Conservation (phyloP, 192 early-diverging fungal species). For the Gamsiella multidivaricata region DNA sequence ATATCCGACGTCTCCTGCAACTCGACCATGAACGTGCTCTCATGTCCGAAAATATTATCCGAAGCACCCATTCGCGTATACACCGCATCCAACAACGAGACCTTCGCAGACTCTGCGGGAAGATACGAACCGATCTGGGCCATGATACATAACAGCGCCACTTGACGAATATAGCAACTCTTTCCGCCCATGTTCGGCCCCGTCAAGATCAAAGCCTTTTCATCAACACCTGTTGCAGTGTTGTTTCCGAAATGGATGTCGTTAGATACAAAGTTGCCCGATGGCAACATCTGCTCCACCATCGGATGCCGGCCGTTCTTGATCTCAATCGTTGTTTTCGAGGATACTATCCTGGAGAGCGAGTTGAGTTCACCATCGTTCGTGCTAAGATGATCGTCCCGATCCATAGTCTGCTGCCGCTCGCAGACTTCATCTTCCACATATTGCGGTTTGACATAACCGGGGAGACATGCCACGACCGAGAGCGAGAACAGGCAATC, state of each 20-base stretch:
- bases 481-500: conserved; percentile 79
- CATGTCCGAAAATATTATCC: conserved; percentile 73
- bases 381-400: conserved; percentile 7
- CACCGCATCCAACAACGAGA: conserved; percentile 78
- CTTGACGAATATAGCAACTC: conserved; percentile 75
- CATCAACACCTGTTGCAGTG: not conserved
- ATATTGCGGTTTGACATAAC: conserved; percentile 72
- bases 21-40: conserved; percentile 87
- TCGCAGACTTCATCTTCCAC: conserved; percentile 35
- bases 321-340: conserved; percentile 60
- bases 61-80: conserved; percentile 80
- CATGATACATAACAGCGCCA: conserved; percentile 68
- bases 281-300: conserved; percentile 66
- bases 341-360: not conserved
- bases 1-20: conserved; percentile 78
- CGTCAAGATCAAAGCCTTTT: conserved; percentile 60
- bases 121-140: conserved; percentile 82
- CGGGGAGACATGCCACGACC: conserved; percentile 59
- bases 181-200: conserved; percentile 89
- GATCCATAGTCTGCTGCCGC: not conserved
- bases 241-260: conserved; percentile 60
- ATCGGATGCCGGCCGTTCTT: conserved; percentile 77
- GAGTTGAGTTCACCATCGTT: not conserved
- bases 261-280: conserved; percentile 68
- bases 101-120: conserved; percentile 68